A percentile compares a stretch with the other conserved stretches of the same genome.
phyloP scores from a whole-genome alignment of 2,329 filamentous ascomycete genomes.

The Septoria petroselini region DNA sequence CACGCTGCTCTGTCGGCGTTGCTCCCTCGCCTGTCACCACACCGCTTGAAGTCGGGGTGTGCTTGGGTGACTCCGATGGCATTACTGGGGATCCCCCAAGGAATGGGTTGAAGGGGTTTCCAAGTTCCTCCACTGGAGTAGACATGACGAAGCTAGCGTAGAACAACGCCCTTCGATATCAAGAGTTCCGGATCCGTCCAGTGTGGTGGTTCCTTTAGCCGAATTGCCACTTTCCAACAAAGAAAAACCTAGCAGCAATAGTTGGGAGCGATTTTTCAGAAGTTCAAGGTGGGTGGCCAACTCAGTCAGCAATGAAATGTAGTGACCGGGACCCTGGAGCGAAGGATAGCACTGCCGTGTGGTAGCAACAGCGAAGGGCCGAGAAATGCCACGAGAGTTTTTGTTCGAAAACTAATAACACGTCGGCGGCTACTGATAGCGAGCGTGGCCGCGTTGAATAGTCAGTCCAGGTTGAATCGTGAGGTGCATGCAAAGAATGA shows the following conservation, averaged over 20 bases:
- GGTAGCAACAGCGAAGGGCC: no score
- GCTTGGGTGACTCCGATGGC: slow-evolving; percentile 10
- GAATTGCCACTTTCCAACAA: slow-evolving; percentile 4
- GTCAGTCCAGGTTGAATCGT: no score
- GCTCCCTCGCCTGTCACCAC: slow-evolving; percentile 21
- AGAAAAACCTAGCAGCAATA: no score
- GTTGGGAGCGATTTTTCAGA: no score
- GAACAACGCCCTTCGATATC: slow-evolving; percentile 1
- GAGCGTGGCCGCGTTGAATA: no score
- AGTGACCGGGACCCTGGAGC: no score
- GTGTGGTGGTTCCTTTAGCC: neutral
- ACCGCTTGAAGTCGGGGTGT: slow-evolving; percentile 19
- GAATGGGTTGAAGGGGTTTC: slow-evolving; percentile 21
- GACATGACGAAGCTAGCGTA: slow-evolving; percentile 11
- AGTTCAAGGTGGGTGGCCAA: no score
- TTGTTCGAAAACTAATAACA: neutral
- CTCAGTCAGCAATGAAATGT: neutral
- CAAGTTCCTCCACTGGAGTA: slow-evolving; percentile 27
- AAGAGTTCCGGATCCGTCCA: slow-evolving; percentile 7
- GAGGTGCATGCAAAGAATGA: neutral
- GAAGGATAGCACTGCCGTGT: no score
- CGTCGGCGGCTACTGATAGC: no score
- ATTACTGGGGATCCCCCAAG: slow-evolving; percentile 15
- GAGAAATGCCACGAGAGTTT: neutral
- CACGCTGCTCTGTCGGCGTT: slow-evolving; percentile 17